These are phyloP conservation scores for Botrytis cinerea DNA, from an alignment of 2,329 filamentous ascomycete genomes.

Conservation along the genomic window DNA sequence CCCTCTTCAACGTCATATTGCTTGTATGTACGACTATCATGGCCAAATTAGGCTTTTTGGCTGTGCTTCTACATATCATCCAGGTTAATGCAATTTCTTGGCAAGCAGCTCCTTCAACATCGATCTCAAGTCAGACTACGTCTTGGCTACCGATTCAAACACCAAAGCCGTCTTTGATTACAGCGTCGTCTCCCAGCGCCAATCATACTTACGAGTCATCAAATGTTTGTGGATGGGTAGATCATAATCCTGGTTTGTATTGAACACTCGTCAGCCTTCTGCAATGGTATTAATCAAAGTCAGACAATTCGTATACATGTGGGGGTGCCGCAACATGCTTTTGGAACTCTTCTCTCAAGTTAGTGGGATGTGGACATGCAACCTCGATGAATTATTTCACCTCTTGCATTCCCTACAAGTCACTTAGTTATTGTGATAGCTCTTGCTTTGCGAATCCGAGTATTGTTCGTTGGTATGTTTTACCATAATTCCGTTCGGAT, in stretches of 20 bases:
- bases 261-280: background rate
- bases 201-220: constrained; percentile 17
- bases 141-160: constrained; percentile 9
- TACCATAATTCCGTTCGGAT: background rate
- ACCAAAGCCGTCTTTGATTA: background rate
- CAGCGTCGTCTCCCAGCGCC: background rate
- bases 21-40: constrained; percentile 14
- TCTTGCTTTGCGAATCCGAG: constrained; percentile 27
- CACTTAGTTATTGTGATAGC: constrained; percentile 23
- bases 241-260: constrained; percentile 21
- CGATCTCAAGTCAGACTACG: background rate
- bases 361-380: constrained; percentile 28
- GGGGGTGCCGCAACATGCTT: constrained; percentile 27
- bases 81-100: constrained; percentile 11
- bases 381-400: constrained; percentile 29
- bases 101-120: constrained; percentile 12
- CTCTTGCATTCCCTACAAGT: constrained; percentile 28
- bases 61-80: background rate
- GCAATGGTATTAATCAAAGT: constrained; percentile 8
- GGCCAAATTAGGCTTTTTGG: background rate
- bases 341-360: constrained; percentile 27
- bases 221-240: constrained; percentile 24
- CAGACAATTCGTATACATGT: constrained; percentile 29
- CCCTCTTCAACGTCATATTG: background rate
- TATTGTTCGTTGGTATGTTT: constrained; percentile 26